These are phyloP conservation scores for Irpex sp. DNA, from an alignment of 1,284 basidiomycete species.

Conservation along the genomic window DNA sequence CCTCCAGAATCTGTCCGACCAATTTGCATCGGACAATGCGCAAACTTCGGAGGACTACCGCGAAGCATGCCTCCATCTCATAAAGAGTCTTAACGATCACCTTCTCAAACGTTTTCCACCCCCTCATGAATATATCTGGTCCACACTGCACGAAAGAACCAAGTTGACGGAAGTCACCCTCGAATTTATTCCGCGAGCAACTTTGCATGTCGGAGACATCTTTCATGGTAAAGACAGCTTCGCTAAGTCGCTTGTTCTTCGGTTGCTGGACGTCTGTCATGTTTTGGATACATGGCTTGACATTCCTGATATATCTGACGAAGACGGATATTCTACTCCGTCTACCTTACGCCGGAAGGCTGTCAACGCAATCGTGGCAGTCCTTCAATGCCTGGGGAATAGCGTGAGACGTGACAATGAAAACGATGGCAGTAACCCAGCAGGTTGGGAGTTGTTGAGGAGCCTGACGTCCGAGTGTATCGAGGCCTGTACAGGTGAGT, in stretches of 20 bases:
- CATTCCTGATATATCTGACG: conserved; percentile 28
- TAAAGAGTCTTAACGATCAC: conserved; percentile 5
- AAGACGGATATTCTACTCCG: conserved; percentile 29
- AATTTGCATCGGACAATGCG: neutral
- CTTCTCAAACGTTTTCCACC: conserved; percentile 44
- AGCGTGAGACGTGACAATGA: conserved; percentile 29
- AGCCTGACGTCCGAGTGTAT: conserved; percentile 40
- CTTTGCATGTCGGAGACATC: conserved; percentile 15
- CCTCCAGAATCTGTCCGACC: conserved; percentile 1
- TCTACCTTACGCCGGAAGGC: conserved; percentile 22
- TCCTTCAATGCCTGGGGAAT: conserved; percentile 40
- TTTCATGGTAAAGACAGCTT: conserved; percentile 30
- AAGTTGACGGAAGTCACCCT: conserved; percentile 50
- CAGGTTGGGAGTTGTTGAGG: conserved; percentile 42
- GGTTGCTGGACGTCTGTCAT: conserved; percentile 49
- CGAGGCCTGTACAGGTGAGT: conserved; percentile 33
- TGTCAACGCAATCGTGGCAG: conserved; percentile 28
- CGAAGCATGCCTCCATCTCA: conserved; percentile 1
- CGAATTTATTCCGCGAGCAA: conserved; percentile 43
- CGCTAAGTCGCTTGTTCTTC: conserved; percentile 44
- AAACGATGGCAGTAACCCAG: conserved; percentile 22
- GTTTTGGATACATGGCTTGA: conserved; percentile 58
- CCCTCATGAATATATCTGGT: conserved; percentile 44
- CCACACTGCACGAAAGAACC: conserved; percentile 52
- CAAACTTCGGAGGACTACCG: neutral